Evolutionary conservation across 305 asterid species (phyloP), one percentile per base, ranked within the genome.

Genomic region (Vinca major): DNA sequence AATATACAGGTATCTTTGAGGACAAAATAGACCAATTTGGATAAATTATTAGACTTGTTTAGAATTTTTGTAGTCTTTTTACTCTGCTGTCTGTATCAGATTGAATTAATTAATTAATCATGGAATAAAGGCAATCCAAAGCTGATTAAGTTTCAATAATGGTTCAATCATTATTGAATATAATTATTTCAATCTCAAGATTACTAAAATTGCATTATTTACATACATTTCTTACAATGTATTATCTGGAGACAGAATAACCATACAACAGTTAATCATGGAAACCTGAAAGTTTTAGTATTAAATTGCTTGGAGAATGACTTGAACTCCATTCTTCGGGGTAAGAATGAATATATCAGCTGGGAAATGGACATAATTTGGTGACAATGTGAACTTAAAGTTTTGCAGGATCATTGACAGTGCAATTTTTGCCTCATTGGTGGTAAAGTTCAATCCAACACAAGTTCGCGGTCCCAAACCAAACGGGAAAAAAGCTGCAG

Each of bases 371-470:
- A 81, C 73, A 57, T 86, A 84, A n/a, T 54, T 70, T 6, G 92
- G 79, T 4, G 97, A 90, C 39, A 88, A 65, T 0, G 77, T 66
- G 63, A 90, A 78, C 67, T 55, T 82, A 21, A 79, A 85, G 0
- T 80, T 85, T 49, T 80, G 88, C 64, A 90, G 82, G 70, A 88
- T 85, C 92, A 88, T 90, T 0, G 92, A 81, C 20, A 90, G 82
- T 0, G 76, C 87, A 49, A 85, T 73, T 74, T 87, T 90, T 2
- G 87, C 67, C 48, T 65, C 57, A 44, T 44, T 48, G 5, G 54
- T 19, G 39, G 57, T 21, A 21, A 65, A 43, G 57, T 47, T 65
- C 19, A 44, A 49, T 3, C 68, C 68, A 4, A 65, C 54, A 45
- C 68, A 65, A 65, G 54, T 65, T 4, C 68, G 39, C 21, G 68